Percentiles rank a stretch among this genome's conserved stretches.
Evolutionary conservation across 176 grass and related monocot genomes (phyloP).

Genomic region (Puya raimondii): DNA sequence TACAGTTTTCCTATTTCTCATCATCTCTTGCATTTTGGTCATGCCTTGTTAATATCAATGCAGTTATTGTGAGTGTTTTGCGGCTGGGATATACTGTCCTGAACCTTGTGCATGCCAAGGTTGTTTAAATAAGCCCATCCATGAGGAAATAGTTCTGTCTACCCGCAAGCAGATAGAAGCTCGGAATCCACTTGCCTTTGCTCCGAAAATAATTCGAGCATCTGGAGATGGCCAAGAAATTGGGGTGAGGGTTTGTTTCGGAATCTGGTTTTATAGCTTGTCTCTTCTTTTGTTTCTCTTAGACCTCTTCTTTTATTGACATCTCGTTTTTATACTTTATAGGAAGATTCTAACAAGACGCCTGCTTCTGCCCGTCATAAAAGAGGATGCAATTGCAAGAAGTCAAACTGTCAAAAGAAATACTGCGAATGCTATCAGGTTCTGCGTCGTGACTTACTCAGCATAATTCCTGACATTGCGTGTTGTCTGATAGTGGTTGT

Average conservation of each 20-base stretch:
- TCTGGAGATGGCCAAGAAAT: slow-evolving; percentile 53
- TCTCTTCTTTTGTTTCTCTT: background rate
- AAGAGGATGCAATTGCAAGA: slow-evolving; percentile 63
- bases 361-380: slow-evolving; percentile 50
- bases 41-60: slow-evolving; percentile 14
- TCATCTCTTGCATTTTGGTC: background rate
- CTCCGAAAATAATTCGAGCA: slow-evolving; percentile 82
- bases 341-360: slow-evolving; percentile 50
- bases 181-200: slow-evolving; percentile 89
- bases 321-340: background rate
- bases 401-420: slow-evolving; percentile 71
- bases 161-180: slow-evolving; percentile 94
- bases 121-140: slow-evolving; percentile 90
- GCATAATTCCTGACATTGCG: background rate
- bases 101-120: slow-evolving; percentile 94
- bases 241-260: slow-evolving; percentile 30
- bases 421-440: slow-evolving; percentile 75
- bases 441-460: slow-evolving; percentile 17
- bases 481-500: background rate
- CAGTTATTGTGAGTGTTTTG: slow-evolving; percentile 99
- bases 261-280: background rate
- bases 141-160: slow-evolving; percentile 87
- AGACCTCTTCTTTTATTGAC: background rate
- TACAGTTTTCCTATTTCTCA: background rate
- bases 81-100: slow-evolving; percentile 90